These are phyloP conservation scores for Cercospora beticola DNA, from an alignment of 2,329 filamentous ascomycete species.

Conservation along the genomic window DNA sequence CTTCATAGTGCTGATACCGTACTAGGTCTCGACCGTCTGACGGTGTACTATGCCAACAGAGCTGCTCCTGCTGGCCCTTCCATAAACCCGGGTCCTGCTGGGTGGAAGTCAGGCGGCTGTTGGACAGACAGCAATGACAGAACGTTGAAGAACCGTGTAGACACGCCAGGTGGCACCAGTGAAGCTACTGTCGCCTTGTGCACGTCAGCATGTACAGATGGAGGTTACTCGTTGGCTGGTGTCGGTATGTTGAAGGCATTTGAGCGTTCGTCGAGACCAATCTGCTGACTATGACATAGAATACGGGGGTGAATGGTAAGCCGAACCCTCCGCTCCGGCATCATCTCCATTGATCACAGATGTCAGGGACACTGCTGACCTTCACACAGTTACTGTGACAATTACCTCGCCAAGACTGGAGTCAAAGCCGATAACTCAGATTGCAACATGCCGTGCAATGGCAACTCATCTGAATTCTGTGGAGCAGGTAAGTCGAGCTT, in stretches of 20 bases:
- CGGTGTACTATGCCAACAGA: conserved; percentile 31
- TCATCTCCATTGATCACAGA: neutral
- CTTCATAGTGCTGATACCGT: neutral
- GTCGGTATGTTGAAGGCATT: conserved; percentile 11
- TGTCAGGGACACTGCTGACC: conserved; percentile 6
- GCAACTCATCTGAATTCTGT: conserved; percentile 34
- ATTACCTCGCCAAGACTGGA: conserved; percentile 25
- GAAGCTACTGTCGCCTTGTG: conserved; percentile 34
- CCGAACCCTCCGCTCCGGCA: conserved; percentile 1
- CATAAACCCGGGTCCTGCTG: conserved; percentile 24
- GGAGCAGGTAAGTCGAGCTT: conserved; percentile 23
- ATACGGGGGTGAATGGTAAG: conserved; percentile 40
- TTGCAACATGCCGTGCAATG: conserved; percentile 35
- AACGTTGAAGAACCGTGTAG: conserved; percentile 24
- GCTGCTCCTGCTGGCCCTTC: conserved; percentile 22
- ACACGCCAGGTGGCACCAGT: conserved; percentile 25
- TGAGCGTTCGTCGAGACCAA: neutral
- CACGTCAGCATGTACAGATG: conserved; percentile 29
- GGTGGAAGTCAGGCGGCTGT: conserved; percentile 37
- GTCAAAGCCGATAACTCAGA: conserved; percentile 23
- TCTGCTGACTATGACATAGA: conserved; percentile 18
- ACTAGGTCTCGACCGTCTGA: conserved; percentile 24
- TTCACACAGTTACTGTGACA: conserved; percentile 37
- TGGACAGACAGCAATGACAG: conserved; percentile 32
- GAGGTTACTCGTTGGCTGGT: conserved; percentile 36